These are phyloP conservation scores for Chlamydomonas sp. DNA, from an alignment of 139 green algal genomes.

Conservation along the genomic window DNA sequence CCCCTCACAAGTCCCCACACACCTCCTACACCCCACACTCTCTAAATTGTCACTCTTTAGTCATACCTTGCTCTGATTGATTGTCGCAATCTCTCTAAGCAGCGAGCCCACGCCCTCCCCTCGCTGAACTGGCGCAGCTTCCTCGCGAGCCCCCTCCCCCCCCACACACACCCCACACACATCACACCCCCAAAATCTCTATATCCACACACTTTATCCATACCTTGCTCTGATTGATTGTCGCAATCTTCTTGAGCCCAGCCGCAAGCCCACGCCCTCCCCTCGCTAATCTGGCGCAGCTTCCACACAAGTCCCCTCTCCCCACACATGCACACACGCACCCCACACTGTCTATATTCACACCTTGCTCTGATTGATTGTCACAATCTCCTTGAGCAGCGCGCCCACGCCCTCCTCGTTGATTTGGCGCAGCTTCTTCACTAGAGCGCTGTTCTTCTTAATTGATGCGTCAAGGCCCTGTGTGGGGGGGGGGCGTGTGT, in stretches of 20 bases:
- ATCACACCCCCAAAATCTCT: too few species aligned
- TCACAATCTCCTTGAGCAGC: constrained; percentile 65
- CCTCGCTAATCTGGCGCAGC: background rate
- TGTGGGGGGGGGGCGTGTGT: too few species aligned
- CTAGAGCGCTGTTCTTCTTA: constrained; percentile 84
- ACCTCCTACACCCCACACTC: background rate
- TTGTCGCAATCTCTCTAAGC: constrained; percentile 64
- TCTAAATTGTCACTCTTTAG: too few species aligned
- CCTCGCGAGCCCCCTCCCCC: too few species aligned
- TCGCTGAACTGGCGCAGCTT: too few species aligned
- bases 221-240: background rate
- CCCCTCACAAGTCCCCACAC: too few species aligned
- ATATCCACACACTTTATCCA: too few species aligned
- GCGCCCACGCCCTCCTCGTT: constrained; percentile 48
- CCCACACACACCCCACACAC: too few species aligned
- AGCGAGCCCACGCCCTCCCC: constrained; percentile 37
- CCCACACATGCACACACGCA: too few species aligned
- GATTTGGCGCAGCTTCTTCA: constrained; percentile 75
- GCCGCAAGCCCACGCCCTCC: too few species aligned
- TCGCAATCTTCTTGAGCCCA: background rate
- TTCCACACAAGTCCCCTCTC: too few species aligned
- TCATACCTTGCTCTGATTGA: constrained; percentile 75
- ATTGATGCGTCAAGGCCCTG: constrained; percentile 77
- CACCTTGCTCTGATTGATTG: constrained; percentile 80
- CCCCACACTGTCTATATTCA: background rate